A percentile compares a stretch with the other conserved stretches of the same genome.
These are phyloP conservation scores for Paecilomyces formosus DNA, from an alignment of 2,329 filamentous ascomycete genomes.

Conservation along the genomic window DNA sequence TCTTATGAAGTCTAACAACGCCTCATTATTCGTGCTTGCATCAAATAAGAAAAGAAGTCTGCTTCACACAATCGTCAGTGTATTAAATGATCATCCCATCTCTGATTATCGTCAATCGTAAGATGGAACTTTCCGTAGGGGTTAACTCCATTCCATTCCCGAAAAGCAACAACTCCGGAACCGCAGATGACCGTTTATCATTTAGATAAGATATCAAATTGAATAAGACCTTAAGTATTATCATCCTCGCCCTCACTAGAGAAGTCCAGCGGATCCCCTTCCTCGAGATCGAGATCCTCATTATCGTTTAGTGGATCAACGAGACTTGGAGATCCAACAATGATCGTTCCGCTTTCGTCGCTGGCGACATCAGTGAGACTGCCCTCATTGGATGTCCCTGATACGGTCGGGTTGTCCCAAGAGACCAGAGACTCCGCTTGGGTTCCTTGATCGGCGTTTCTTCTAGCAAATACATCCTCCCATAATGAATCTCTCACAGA, in stretches of 20 bases:
- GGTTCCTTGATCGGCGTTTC: not conserved
- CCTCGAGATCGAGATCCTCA: slow-evolving; percentile 7
- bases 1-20: no score
- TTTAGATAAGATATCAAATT: not conserved
- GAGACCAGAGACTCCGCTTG: not conserved
- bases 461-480: not conserved
- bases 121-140: not conserved
- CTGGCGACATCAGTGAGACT: slow-evolving; percentile 11
- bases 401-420: not conserved
- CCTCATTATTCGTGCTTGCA: not conserved
- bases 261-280: slow-evolving; percentile 1
- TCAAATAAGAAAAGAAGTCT: not conserved
- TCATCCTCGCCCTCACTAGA: not conserved
- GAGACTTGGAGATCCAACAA: slow-evolving; percentile 5
- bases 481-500: slow-evolving; percentile 2
- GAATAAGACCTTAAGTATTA: not conserved
- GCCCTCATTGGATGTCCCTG: slow-evolving; percentile 7
- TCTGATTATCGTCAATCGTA: not conserved
- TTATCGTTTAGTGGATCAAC: slow-evolving; percentile 8
- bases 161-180: not conserved
- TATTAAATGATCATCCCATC: not conserved
- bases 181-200: not conserved
- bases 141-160: not conserved
- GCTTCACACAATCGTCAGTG: no score
- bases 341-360: slow-evolving; percentile 13